Evolutionary conservation across 2,329 filamentous ascomycete genomes (phyloP).

Genomic region (Cercospora sesami): DNA sequence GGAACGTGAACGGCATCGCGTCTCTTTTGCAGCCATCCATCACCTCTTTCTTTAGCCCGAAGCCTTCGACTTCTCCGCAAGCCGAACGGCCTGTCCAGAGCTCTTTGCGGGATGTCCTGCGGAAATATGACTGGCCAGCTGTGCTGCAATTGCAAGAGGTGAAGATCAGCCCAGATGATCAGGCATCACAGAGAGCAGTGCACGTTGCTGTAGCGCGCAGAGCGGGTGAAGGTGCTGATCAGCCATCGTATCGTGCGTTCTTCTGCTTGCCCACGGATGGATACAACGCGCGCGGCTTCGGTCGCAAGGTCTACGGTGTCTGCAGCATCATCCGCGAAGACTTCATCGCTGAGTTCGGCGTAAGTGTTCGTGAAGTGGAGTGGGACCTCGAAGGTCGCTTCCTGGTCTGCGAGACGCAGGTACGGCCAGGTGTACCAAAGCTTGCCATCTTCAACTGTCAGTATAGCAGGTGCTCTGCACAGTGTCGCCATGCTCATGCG

Average conservation of each 20-base stretch:
- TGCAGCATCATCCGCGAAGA: slow-evolving; percentile 52
- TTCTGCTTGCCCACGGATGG: slow-evolving; percentile 53
- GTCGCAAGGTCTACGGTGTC: slow-evolving; percentile 55
- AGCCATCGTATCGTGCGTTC: slow-evolving; percentile 46
- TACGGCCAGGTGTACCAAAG: slow-evolving; percentile 26
- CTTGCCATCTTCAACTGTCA: slow-evolving; percentile 51
- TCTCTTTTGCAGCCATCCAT: slow-evolving; percentile 47
- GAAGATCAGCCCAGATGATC: slow-evolving; percentile 48
- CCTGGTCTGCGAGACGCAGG: slow-evolving; percentile 47
- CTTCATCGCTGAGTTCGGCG: slow-evolving; percentile 37
- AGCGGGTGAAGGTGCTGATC: slow-evolving; percentile 23
- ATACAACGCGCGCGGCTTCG: slow-evolving; percentile 53
- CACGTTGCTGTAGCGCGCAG: slow-evolving; percentile 39
- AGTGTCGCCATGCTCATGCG: slow-evolving; percentile 8
- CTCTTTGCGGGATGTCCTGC: slow-evolving; percentile 46
- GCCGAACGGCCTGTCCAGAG: not conserved
- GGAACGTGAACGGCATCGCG: slow-evolving; percentile 52
- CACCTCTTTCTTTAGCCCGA: slow-evolving; percentile 41
- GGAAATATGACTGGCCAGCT: slow-evolving; percentile 47
- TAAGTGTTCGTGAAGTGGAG: slow-evolving; percentile 43
- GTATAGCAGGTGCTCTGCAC: slow-evolving; percentile 42
- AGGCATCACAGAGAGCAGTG: slow-evolving; percentile 43
- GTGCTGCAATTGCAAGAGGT: slow-evolving; percentile 53
- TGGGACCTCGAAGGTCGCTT: slow-evolving; percentile 56
- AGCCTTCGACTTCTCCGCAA: not conserved